phyloP scores from a whole-genome alignment of 441 rosid genomes.

The Populus hybrid region DNA sequence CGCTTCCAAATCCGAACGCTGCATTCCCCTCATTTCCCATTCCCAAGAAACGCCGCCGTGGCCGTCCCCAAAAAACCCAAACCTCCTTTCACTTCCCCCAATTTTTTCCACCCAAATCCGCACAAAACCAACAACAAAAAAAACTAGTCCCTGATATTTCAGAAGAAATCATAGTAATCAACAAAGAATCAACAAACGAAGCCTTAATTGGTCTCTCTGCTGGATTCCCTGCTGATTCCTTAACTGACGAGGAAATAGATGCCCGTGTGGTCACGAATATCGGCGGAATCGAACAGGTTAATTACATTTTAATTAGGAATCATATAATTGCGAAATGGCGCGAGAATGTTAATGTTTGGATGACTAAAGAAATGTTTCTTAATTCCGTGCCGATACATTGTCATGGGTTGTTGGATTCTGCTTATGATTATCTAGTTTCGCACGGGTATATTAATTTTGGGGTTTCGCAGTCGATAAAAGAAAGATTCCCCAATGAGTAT shows the following conservation, averaged over 20 bases:
- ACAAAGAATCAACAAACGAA: constrained; percentile 80
- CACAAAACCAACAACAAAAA: constrained; percentile 6
- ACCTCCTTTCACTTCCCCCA: constrained; percentile 42
- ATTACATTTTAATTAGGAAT: constrained; percentile 77
- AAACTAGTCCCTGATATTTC: constrained; percentile 42
- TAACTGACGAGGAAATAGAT: constrained; percentile 86
- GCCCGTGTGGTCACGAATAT: constrained; percentile 66
- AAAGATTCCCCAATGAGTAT: constrained; percentile 50
- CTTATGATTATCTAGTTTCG: constrained; percentile 68
- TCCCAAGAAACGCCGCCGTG: constrained; percentile 87
- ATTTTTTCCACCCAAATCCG: constrained; percentile 20
- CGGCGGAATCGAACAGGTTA: constrained; percentile 94
- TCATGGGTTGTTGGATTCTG: constrained; percentile 59
- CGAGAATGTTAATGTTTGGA: constrained; percentile 66
- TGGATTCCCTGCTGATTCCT: constrained; percentile 88
- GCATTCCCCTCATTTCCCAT: constrained; percentile 57
- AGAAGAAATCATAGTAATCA: constrained; percentile 89
- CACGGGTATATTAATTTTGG: constrained; percentile 86
- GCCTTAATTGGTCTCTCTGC: constrained; percentile 82
- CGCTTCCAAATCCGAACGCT: constrained; percentile 10
- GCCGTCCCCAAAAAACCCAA: constrained; percentile 62
- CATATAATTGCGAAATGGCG: constrained; percentile 87
- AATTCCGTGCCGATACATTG: constrained; percentile 70
- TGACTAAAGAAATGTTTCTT: constrained; percentile 61
- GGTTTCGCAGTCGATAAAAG: constrained; percentile 65